These are phyloP conservation scores for Leptographium flavum DNA, from an alignment of 2,329 filamentous ascomycete species.

Conservation along the genomic window DNA sequence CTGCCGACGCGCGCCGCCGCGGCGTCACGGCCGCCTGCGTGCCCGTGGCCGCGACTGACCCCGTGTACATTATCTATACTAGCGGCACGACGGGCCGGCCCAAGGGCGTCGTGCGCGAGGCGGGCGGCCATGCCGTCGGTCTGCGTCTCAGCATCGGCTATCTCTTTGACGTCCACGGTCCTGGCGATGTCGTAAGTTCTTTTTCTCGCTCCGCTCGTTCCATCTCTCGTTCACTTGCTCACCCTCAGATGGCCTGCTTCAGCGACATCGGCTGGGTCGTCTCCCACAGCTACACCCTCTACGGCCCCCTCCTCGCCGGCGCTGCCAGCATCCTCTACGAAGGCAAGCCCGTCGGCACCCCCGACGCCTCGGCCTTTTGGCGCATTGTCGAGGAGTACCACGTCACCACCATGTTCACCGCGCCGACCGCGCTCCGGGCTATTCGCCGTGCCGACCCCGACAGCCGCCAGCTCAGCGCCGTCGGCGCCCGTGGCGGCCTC, in stretches of 20 bases:
- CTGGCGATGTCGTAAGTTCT: slow-evolving; percentile 51
- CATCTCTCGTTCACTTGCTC: background rate
- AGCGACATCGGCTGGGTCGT: slow-evolving; percentile 86
- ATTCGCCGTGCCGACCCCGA: slow-evolving; percentile 77
- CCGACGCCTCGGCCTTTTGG: slow-evolving; percentile 81
- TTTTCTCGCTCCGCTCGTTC: background rate
- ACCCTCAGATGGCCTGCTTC: slow-evolving; percentile 21
- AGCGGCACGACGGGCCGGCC: slow-evolving; percentile 70
- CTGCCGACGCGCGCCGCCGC: slow-evolving; percentile 54
- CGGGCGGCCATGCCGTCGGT: slow-evolving; percentile 76
- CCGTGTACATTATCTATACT: slow-evolving; percentile 84
- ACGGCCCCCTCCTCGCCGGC: slow-evolving; percentile 72
- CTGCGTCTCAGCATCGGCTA: slow-evolving; percentile 71
- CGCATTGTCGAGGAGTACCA: slow-evolving; percentile 71
- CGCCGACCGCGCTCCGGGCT: slow-evolving; percentile 73
- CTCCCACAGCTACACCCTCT: slow-evolving; percentile 66
- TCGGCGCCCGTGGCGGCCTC: slow-evolving; percentile 57
- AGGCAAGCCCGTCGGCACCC: slow-evolving; percentile 86
- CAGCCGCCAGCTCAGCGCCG: slow-evolving; percentile 46
- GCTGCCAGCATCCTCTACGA: slow-evolving; percentile 82
- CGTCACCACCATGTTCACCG: slow-evolving; percentile 74
- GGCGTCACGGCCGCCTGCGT: slow-evolving; percentile 60
- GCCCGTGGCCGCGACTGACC: slow-evolving; percentile 62
- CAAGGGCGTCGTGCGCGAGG: slow-evolving; percentile 71
- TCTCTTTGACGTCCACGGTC: slow-evolving; percentile 68